Evolutionary conservation across 345 rosid genomes (phyloP), one percentile per base, ranked within the genome.

Genomic region (Corymbia maculata): DNA sequence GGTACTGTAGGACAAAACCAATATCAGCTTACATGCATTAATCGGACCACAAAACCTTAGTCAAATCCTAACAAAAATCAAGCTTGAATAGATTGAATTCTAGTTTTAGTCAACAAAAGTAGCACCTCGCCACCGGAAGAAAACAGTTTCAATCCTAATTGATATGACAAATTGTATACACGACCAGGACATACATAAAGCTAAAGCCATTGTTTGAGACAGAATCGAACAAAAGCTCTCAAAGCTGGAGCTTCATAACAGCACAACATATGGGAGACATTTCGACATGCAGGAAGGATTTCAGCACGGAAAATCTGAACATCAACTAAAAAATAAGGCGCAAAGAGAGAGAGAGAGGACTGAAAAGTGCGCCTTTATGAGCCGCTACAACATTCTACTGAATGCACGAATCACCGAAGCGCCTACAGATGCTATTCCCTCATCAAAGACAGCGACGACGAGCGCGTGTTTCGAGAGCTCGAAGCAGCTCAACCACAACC

Each of bases 1-100:
- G 90, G 91, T 92, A 87, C 98, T 96, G 95, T 88, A 91, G 82
- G 61, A 55, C 4, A 47, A 75, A 14, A 75, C 28, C 49, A 36
- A 75, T 0, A 75, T 75, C 49, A 13, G 6, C 8, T 75, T 19
- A 10, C 49, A 75, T 21, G 28, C 84, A 42, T 21, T 19, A 55
- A 28, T 55, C 8, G 84, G 28, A 14, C 82, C 82, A 36, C 24
- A 75, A 75, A 75, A 19, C 8, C 13, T 36, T 8, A 75, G 8
- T 21, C 49, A 75, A 0, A 42, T 42, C 84, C 84, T 42, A 75
- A 17, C 49, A 75, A 75, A 10, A 75, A 42, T 75, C 49, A 1
- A 5, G 49, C 49, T 75, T 21, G 49, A 75, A 42, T 19, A 75
- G 49, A 75, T 19, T 42, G 28, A 75, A 75, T 21, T 9, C 45